Percentiles rank a stretch among this genome's conserved stretches.
Conservation (phyloP, 2,329 filamentous ascomycete species). For the Blumeria hordei region DNA sequence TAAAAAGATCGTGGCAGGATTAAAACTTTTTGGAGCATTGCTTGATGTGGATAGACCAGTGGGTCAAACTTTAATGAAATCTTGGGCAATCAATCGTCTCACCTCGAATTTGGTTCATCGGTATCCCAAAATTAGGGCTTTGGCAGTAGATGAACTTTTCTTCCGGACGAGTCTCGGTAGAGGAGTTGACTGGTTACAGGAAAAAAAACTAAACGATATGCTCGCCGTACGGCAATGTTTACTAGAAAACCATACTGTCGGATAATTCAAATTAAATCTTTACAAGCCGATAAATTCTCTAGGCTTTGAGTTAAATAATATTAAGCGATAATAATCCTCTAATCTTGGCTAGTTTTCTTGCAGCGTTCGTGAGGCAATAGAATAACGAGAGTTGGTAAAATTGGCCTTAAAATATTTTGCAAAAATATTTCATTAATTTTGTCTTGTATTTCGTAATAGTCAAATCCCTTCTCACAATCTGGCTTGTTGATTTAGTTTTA, state of each 20-base stretch:
- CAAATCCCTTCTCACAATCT: too few relatives aligned
- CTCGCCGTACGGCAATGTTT: neutral
- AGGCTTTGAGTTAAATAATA: too few relatives aligned
- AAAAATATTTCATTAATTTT: too few relatives aligned
- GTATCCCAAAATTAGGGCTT: constrained; percentile 46
- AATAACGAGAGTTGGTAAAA: too few relatives aligned
- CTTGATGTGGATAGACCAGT: constrained; percentile 16
- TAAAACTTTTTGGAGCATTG: constrained; percentile 56
- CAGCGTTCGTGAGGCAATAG: too few relatives aligned
- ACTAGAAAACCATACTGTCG: neutral
- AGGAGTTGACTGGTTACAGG: constrained; percentile 26
- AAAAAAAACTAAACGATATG: neutral
- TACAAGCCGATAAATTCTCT: too few relatives aligned
- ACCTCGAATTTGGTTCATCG: constrained; percentile 54
- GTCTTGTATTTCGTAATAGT: too few relatives aligned
- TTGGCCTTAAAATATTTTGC: too few relatives aligned
- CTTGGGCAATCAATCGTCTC: constrained; percentile 39
- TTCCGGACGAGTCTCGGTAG: constrained; percentile 20
- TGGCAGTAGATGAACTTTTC: constrained; percentile 34
- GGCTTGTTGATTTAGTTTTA: too few relatives aligned
- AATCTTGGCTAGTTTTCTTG: too few relatives aligned
- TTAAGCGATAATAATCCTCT: too few relatives aligned
- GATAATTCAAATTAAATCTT: too few relatives aligned
- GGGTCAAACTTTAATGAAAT: constrained; percentile 7
- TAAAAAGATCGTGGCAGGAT: constrained; percentile 54